Evolutionary conservation across 2,329 filamentous ascomycete species (phyloP).

Genomic region (Penicillium vulpinum): DNA sequence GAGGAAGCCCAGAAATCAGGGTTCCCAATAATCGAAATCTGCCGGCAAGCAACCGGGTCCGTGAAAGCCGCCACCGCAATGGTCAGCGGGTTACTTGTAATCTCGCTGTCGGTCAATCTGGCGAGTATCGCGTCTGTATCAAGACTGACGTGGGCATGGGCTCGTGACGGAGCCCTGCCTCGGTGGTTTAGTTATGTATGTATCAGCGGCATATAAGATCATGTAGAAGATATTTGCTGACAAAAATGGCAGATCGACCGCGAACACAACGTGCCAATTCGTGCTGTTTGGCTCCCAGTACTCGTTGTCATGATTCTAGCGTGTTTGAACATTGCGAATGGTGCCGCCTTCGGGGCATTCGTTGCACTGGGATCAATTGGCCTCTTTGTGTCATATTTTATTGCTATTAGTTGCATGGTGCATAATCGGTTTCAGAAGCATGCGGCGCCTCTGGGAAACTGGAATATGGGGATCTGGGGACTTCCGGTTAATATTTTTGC

Average conservation of each 20-base stretch:
- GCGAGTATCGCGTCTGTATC: constrained; percentile 50
- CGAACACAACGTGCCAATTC: constrained; percentile 35
- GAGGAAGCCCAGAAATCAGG: constrained; percentile 30
- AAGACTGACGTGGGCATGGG: constrained; percentile 53
- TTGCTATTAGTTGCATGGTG: constrained; percentile 40
- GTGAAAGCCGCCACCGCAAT: constrained; percentile 44
- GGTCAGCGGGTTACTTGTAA: constrained; percentile 28
- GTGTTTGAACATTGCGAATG: constrained; percentile 43
- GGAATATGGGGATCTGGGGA: constrained; percentile 30
- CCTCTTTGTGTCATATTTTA: constrained; percentile 44
- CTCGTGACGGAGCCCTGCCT: constrained; percentile 50
- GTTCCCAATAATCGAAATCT: constrained; percentile 48
- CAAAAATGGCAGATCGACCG: constrained; percentile 29
- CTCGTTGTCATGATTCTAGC: constrained; percentile 36
- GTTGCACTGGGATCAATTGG: constrained; percentile 33
- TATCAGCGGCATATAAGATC: neutral
- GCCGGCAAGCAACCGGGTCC: constrained; percentile 44
- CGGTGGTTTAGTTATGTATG: constrained; percentile 23
- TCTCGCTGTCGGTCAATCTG: constrained; percentile 42
- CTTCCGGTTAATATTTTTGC: constrained; percentile 38
- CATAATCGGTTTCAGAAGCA: constrained; percentile 30
- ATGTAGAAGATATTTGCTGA: neutral
- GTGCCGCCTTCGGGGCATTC: constrained; percentile 41
- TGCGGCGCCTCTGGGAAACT: constrained; percentile 28
- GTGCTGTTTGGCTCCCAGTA: constrained; percentile 38